Evolutionary conservation across 225 moss, liverwort and hornwort genomes (phyloP).

Genomic region (Takakia lepidozioides): DNA sequence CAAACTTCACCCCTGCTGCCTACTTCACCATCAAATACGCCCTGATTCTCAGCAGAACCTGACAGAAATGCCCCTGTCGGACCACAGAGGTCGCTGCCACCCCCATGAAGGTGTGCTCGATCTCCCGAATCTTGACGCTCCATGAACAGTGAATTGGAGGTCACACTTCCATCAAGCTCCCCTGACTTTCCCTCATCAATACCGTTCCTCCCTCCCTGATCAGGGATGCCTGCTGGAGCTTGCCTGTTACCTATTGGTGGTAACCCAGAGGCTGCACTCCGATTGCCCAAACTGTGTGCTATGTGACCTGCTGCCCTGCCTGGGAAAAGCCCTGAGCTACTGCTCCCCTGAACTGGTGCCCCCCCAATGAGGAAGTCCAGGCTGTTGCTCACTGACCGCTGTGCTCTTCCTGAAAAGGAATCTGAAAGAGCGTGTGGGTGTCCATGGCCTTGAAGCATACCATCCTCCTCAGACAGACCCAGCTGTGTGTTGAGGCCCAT

Average conservation of each 20-base stretch:
- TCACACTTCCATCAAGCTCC: slow-evolving; percentile 26
- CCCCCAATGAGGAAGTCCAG: slow-evolving; percentile 38
- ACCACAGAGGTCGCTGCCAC: slow-evolving; percentile 26
- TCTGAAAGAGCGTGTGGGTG: slow-evolving; percentile 31
- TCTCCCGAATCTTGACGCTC: slow-evolving; percentile 31
- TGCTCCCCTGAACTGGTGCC: slow-evolving; percentile 22
- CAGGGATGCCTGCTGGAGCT: slow-evolving; percentile 20
- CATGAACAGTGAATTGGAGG: slow-evolving; percentile 37
- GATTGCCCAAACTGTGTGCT: slow-evolving; percentile 26
- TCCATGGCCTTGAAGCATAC: slow-evolving; percentile 45
- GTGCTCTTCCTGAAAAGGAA: slow-evolving; percentile 17
- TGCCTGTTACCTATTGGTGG: slow-evolving; percentile 34
- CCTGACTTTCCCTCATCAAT: slow-evolving; percentile 43
- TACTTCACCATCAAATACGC: slow-evolving; percentile 28
- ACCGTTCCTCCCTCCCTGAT: slow-evolving; percentile 30
- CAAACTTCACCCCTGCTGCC: slow-evolving; percentile 37
- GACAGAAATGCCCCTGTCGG: slow-evolving; percentile 33
- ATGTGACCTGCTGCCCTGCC: slow-evolving; percentile 29
- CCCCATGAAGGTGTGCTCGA: slow-evolving; percentile 34
- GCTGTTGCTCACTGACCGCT: slow-evolving; percentile 23
- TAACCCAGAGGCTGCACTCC: slow-evolving; percentile 47
- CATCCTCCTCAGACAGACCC: slow-evolving; percentile 62
- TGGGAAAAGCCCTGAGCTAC: slow-evolving; percentile 23
- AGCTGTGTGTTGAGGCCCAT: slow-evolving; percentile 60
- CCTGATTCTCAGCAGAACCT: slow-evolving; percentile 33